Base-by-base conservation (phyloP, 208 protist genomes). In the Crithidia brevicula region DNA sequence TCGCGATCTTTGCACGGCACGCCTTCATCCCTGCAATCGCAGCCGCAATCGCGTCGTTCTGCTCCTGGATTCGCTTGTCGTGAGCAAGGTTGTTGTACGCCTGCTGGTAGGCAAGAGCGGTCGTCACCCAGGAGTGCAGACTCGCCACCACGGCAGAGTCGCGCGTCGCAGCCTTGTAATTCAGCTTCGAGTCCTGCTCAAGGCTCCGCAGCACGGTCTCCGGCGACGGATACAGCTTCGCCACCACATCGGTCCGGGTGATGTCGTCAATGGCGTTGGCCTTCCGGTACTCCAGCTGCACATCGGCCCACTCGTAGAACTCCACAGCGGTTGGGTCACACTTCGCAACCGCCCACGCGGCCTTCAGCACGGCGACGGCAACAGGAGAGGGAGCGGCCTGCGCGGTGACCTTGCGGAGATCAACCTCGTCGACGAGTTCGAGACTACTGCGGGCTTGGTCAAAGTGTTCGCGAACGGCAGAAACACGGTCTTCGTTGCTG, bases 1-100 rank as follows among this genome's bases (percentile, higher is more conserved):
- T 91, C 51, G 70, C 72, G 30, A 87, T 82, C 73, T 90, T 90
- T 42, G 77, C 59, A 38, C 85, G 85, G 46, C 68, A 81, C 16
- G 71, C 79, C 76, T 85, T 91, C 79, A 87, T 86, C 5, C 79
- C 79, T 20, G 79, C 72, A 57, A 91, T 91, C 30, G 74, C 65
- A 46, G 60, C 67, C 7, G 66, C 70, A 59, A 91, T 91, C 22
- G 76, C 68, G 59, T 83, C 74, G 60, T 91, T 91, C 64, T 85
- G 81, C 40, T 77, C 79, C 60, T 91, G 79, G 42, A 91, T 79
- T 15, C 81, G 74, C 67, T 77, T 81, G 67, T 91, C 81, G 34
- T 77, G 50, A 6, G 78, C 80, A 8, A 86, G 45, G 56, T 76
- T 77, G 42, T 53, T 77, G 75, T 91, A 80, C 28, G 85, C 85